Percentiles rank a stretch among this genome's conserved stretches.
phyloP scores from a whole-genome alignment of 768 basidiomycete genomes.

The Tulasnella sp. region DNA sequence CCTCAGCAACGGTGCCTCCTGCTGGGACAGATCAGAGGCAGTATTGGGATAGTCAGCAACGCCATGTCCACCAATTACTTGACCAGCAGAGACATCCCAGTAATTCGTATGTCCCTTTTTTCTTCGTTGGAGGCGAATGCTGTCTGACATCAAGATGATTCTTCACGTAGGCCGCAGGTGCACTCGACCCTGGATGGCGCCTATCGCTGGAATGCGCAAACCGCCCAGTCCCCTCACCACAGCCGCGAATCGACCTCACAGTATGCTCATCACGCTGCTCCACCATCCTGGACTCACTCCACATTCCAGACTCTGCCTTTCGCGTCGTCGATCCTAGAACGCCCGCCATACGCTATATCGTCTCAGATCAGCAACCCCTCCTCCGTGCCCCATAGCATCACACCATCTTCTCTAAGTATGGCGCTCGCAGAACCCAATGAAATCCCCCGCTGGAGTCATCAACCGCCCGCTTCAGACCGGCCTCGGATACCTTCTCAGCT shows the following conservation, averaged over 20 bases:
- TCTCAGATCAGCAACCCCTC: no score
- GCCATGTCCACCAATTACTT: slow-evolving; percentile 51
- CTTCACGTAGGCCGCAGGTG: no score
- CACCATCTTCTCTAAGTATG: slow-evolving; percentile 14
- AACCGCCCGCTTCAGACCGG: slow-evolving; percentile 6
- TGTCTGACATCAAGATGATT: no score
- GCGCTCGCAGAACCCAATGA: not conserved
- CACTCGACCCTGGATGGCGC: no score
- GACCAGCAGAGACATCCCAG: slow-evolving; percentile 37
- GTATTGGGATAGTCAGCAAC: slow-evolving; percentile 55
- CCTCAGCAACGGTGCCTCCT: slow-evolving; percentile 37
- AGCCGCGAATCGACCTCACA: not conserved
- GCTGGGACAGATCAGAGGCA: slow-evolving; percentile 33
- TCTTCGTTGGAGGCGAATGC: no score
- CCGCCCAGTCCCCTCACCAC: not conserved
- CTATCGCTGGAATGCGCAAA: not conserved
- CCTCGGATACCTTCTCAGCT: slow-evolving; percentile 35
- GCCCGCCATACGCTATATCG: not conserved
- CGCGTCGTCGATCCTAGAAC: slow-evolving; percentile 4
- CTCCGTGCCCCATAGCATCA: not conserved
- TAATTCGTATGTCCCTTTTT: not conserved
- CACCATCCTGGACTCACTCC: slow-evolving; percentile 27
- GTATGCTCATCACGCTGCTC: slow-evolving; percentile 25
- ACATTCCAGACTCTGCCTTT: slow-evolving; percentile 9
- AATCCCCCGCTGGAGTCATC: not conserved